Percentiles rank a stretch among this genome's conserved stretches.
phyloP scores from a whole-genome alignment of 768 basidiomycete species.

The Auriscalpium orientale region DNA sequence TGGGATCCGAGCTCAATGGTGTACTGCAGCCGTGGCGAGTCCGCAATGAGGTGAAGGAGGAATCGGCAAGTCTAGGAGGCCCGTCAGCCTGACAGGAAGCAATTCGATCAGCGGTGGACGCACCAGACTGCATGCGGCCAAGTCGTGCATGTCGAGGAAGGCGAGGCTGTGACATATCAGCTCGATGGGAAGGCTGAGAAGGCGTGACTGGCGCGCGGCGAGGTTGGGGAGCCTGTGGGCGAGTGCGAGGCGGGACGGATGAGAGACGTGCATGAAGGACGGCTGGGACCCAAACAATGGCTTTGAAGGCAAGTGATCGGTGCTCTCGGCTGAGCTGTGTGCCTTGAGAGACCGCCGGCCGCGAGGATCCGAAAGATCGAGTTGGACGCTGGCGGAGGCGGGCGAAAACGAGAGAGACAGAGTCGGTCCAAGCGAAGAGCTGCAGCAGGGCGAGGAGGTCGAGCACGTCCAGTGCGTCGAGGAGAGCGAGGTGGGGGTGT shows the following conservation, averaged over 20 bases:
- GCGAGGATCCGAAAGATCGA: too few relatives aligned
- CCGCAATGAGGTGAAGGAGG: not conserved
- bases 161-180: constrained; percentile 30
- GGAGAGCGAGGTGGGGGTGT: too few relatives aligned
- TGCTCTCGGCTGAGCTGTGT: too few relatives aligned
- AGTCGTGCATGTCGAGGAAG: constrained; percentile 28
- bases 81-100: not conserved
- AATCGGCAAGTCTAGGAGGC: not conserved
- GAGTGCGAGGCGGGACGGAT: not conserved
- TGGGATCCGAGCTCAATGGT: constrained; percentile 41
- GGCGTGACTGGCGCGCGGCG: not conserved
- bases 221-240: not conserved
- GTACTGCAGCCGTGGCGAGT: constrained; percentile 31
- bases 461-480: too few relatives aligned
- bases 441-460: too few relatives aligned
- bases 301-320: too few relatives aligned
- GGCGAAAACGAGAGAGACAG: too few relatives aligned
- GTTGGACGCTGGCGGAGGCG: too few relatives aligned
- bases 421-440: too few relatives aligned
- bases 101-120: constrained; percentile 1
- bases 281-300: too few relatives aligned
- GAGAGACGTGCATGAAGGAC: not conserved
- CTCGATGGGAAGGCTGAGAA: constrained; percentile 31
- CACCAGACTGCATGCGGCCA: constrained; percentile 29
- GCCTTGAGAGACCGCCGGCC: too few relatives aligned